phyloP scores from a whole-genome alignment of 768 basidiomycete species.

The Fomitopsis serialis region DNA sequence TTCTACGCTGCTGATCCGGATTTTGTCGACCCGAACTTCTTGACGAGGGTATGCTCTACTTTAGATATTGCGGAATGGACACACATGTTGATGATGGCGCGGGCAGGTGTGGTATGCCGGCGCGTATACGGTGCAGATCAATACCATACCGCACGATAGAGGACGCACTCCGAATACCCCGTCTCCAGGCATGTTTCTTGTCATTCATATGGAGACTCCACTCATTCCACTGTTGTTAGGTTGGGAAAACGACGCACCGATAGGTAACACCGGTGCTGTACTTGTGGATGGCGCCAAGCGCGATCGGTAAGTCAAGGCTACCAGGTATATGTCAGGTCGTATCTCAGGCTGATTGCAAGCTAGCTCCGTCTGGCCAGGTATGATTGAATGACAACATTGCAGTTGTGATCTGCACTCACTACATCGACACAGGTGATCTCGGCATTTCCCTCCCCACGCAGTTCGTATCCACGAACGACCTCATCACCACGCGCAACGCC shows the following conservation, averaged over 20 bases:
- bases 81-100: no score
- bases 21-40: constrained; percentile 40
- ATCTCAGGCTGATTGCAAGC: background rate
- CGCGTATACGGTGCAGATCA: constrained; percentile 57
- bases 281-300: constrained; percentile 60
- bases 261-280: constrained; percentile 52
- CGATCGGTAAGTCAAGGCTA: constrained; percentile 46
- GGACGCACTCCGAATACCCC: constrained; percentile 42
- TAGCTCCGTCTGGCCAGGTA: constrained; percentile 54
- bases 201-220: background rate
- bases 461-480: constrained; percentile 57
- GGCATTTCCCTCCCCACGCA: constrained; percentile 55
- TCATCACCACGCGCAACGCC: constrained; percentile 49
- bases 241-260: constrained; percentile 49
- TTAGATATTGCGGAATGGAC: no score
- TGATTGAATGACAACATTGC: background rate
- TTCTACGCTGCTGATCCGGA: constrained; percentile 42
- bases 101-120: constrained; percentile 49
- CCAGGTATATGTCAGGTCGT: no score
- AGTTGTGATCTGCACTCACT: background rate
- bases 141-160: constrained; percentile 44
- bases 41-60: constrained; percentile 47
- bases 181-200: constrained; percentile 26
- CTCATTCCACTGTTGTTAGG: constrained; percentile 22
- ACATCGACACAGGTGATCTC: constrained; percentile 44